Evolutionary conservation across 2,329 filamentous ascomycete species (phyloP).

Genomic region (Aspergillus ochraceoroseus): DNA sequence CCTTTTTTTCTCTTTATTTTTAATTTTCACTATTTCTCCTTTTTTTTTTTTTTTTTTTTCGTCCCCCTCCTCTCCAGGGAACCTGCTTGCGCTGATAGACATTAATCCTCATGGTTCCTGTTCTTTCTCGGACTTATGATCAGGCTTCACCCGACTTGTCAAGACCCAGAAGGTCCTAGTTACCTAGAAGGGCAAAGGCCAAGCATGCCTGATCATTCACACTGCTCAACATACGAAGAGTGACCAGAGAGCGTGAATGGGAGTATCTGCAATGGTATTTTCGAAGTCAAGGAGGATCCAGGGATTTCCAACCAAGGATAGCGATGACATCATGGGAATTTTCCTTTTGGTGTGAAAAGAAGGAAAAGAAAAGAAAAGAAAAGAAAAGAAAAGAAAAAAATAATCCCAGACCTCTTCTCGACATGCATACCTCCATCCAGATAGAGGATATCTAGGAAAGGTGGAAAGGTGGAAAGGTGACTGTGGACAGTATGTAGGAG

Average conservation of each 20-base stretch:
- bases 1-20: constrained; percentile 12
- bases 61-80: not conserved
- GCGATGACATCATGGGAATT: constrained; percentile 18
- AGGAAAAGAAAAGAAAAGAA: constrained; percentile 5
- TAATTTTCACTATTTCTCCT: not conserved
- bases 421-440: constrained; percentile 3
- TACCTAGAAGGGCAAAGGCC: constrained; percentile 16
- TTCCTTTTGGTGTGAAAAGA: constrained; percentile 1
- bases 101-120: not conserved
- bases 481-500: constrained; percentile 21
- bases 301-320: not conserved
- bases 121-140: constrained; percentile 5
- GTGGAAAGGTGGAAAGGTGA: constrained; percentile 9
- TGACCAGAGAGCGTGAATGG: constrained; percentile 21
- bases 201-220: constrained; percentile 19
- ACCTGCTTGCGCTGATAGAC: not conserved
- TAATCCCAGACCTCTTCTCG: constrained; percentile 4
- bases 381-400: not conserved
- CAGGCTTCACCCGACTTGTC: constrained; percentile 2
- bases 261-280: too few species aligned
- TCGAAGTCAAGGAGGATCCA: too few species aligned
- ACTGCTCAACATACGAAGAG: constrained; percentile 9
- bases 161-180: constrained; percentile 20
- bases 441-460: constrained; percentile 18
- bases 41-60: constrained; percentile 1